phyloP scores from a whole-genome alignment of 2,329 filamentous ascomycete species.

The Aspergillus pseudoviridinutans region DNA sequence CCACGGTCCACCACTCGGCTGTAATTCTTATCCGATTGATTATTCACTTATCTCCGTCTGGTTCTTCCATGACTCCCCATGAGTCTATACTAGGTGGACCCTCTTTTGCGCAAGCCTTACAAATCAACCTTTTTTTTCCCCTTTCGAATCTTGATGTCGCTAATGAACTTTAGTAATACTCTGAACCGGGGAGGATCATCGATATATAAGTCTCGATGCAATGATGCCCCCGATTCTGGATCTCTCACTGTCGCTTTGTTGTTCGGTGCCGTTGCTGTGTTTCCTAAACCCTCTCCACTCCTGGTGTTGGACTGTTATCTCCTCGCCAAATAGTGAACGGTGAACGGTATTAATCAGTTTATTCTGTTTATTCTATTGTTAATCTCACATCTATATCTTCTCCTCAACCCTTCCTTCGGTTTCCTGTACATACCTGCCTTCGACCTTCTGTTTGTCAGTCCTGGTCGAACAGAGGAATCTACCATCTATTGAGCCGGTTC shows the following conservation, averaged over 20 bases:
- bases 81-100: background rate
- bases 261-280: background rate
- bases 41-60: background rate
- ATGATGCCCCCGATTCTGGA: background rate
- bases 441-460: background rate
- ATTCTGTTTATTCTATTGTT: background rate
- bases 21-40: background rate
- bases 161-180: constrained; percentile 10
- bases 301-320: background rate
- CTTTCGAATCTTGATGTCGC: background rate
- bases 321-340: background rate
- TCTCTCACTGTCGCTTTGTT: too few species aligned
- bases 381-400: background rate
- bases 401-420: background rate
- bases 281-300: constrained; percentile 6
- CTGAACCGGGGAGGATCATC: background rate
- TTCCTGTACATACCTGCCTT: background rate
- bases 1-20: too few species aligned
- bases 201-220: constrained; percentile 11
- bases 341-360: background rate
- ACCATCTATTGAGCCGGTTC: background rate
- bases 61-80: background rate
- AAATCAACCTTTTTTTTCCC: constrained; percentile 9
- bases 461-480: background rate
- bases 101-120: constrained; percentile 4